Percentiles rank a stretch among this genome's conserved stretches.
phyloP scores from a whole-genome alignment of 2,329 filamentous ascomycete genomes.

The Pochonia chlamydosporia region DNA sequence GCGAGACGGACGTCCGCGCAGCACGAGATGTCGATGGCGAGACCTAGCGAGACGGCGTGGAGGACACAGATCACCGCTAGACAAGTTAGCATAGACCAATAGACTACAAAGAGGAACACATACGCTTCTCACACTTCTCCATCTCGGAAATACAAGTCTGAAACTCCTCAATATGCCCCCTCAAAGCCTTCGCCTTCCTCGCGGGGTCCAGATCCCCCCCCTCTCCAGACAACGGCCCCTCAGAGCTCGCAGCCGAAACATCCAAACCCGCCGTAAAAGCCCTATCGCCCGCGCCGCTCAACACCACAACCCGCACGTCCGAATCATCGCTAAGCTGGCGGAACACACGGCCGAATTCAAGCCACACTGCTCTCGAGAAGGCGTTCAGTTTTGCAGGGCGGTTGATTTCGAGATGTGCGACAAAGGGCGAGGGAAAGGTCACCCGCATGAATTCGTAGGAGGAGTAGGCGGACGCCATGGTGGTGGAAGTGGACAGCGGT shows the following conservation, averaged over 20 bases:
- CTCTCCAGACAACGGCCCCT: slow-evolving; percentile 34
- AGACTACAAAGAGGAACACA: neutral
- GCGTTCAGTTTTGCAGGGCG: slow-evolving; percentile 82
- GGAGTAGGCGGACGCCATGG: slow-evolving; percentile 27
- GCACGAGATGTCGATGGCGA: slow-evolving; percentile 69
- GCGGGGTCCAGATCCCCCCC: slow-evolving; percentile 47
- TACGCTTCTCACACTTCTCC: slow-evolving; percentile 85
- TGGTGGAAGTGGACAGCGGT: neutral
- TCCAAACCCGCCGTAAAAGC: slow-evolving; percentile 87
- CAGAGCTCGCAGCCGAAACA: slow-evolving; percentile 61
- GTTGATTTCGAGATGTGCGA: slow-evolving; percentile 92
- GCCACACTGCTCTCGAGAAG: slow-evolving; percentile 81
- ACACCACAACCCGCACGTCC: slow-evolving; percentile 67
- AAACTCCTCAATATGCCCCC: slow-evolving; percentile 70
- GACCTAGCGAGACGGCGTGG: slow-evolving; percentile 71
- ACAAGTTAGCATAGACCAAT: too few relatives aligned
- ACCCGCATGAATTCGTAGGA: slow-evolving; percentile 65
- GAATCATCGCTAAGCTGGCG: slow-evolving; percentile 63
- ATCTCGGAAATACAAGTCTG: slow-evolving; percentile 71
- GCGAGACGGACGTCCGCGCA: slow-evolving; percentile 67
- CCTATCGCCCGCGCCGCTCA: slow-evolving; percentile 74
- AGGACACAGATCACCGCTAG: slow-evolving; percentile 74
- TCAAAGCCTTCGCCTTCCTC: slow-evolving; percentile 54
- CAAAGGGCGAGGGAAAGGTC: slow-evolving; percentile 62
- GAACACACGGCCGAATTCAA: slow-evolving; percentile 71